A percentile compares a stretch with the other conserved stretches of the same genome.
Conservation (phyloP, 78 protist species). For the Protostelium mycophagum region DNA sequence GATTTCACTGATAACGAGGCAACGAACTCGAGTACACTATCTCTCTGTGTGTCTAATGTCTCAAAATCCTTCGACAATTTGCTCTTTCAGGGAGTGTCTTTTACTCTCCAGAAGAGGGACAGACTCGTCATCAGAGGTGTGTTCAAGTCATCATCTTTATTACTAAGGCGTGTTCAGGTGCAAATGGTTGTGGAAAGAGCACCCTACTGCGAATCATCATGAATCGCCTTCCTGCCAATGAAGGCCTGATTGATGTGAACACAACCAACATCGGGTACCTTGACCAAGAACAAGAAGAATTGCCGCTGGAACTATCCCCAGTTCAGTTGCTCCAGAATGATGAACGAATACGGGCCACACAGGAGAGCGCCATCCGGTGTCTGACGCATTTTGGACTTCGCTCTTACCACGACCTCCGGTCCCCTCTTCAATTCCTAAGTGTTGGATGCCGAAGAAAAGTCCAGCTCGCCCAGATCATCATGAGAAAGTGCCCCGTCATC, state of each 20-base stretch:
- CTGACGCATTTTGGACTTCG: conserved; percentile 6
- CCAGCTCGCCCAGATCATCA: conserved; percentile 14
- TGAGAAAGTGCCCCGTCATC: conserved; percentile 8
- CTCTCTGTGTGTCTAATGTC: neutral
- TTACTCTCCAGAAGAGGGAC: neutral
- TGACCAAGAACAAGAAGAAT: conserved; percentile 53
- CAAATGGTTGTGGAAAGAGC: conserved; percentile 66
- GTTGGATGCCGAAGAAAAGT: neutral
- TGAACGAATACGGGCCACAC: conserved; percentile 10
- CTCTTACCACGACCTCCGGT: neutral
- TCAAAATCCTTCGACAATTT: neutral
- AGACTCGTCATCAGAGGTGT: neutral
- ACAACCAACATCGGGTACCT: conserved; percentile 44
- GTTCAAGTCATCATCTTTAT: neutral
- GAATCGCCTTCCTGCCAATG: conserved; percentile 38
- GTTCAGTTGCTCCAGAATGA: neutral
- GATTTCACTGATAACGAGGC: neutral
- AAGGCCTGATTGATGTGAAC: conserved; percentile 39
- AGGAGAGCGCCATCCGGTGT: conserved; percentile 3
- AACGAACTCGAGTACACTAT: neutral
- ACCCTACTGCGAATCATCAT: conserved; percentile 56
- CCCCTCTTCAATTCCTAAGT: neutral
- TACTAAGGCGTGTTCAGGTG: conserved; percentile 4
- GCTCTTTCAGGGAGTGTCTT: neutral
- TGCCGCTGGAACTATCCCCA: neutral